These are phyloP conservation scores for Candida broadrunensis DNA, from an alignment of 805 yeast genomes.

Conservation along the genomic window DNA sequence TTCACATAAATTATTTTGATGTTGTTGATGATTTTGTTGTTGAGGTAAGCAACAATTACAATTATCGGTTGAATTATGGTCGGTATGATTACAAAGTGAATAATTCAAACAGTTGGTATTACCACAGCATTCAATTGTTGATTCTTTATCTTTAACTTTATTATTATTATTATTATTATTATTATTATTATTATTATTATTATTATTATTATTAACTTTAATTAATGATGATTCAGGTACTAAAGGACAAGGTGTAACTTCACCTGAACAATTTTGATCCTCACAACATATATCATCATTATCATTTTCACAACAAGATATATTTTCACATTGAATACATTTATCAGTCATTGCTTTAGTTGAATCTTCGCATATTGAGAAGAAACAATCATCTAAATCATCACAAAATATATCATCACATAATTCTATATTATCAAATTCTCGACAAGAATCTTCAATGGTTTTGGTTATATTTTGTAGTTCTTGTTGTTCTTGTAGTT, in stretches of 20 bases:
- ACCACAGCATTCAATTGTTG: conserved; percentile 7
- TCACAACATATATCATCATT: background rate
- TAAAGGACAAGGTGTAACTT: background rate
- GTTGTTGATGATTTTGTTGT: background rate
- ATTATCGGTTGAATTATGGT: background rate
- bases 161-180: background rate
- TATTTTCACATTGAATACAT: conserved; percentile 2
- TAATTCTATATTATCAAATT: conserved; percentile 27
- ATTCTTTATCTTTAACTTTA: background rate
- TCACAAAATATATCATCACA: conserved; percentile 42
- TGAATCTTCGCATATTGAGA: conserved; percentile 28
- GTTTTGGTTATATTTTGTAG: background rate
- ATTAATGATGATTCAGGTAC: background rate
- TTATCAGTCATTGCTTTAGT: background rate
- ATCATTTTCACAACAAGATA: background rate
- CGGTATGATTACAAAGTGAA: background rate
- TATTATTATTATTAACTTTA: no score
- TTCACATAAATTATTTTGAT: conserved; percentile 24
- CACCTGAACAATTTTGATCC: background rate
- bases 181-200: no score
- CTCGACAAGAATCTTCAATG: conserved; percentile 18
- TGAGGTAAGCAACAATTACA: conserved; percentile 4
- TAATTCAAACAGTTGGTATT: conserved; percentile 5
- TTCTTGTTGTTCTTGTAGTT: background rate
- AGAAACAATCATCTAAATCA: conserved; percentile 44